phyloP scores from a whole-genome alignment of 164 flowering plant species.

The Chimonanthus salicifolius region DNA sequence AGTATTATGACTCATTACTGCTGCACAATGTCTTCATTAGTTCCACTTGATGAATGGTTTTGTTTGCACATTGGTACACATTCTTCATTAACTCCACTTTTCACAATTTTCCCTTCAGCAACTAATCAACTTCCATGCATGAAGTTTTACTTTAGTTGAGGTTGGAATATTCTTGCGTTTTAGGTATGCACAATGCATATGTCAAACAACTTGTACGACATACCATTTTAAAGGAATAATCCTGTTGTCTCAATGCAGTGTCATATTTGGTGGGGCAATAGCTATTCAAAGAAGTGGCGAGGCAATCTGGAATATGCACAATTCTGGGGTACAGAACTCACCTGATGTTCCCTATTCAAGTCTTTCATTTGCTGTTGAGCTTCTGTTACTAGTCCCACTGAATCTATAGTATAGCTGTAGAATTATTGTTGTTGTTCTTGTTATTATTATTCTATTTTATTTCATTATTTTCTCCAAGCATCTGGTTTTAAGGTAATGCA shows the following conservation, averaged over 20 bases:
- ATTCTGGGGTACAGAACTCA: conserved; percentile 55
- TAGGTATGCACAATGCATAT: background rate
- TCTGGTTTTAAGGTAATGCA: too few species aligned
- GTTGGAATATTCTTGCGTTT: background rate
- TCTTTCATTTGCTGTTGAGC: background rate
- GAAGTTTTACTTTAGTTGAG: background rate
- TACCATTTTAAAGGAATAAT: background rate
- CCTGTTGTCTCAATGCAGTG: conserved; percentile 32
- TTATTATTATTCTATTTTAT: too few species aligned
- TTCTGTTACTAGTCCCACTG: background rate
- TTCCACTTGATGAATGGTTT: background rate
- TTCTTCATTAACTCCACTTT: background rate
- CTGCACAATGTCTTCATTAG: background rate
- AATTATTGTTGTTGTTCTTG: too few species aligned
- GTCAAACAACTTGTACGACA: background rate
- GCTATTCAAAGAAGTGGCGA: conserved; percentile 42
- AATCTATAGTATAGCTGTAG: background rate
- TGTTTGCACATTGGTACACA: background rate
- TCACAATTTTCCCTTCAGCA: background rate
- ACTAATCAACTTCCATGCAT: background rate
- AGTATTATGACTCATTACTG: background rate
- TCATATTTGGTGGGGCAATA: conserved; percentile 45
- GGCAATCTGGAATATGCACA: conserved; percentile 59
- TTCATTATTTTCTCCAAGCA: too few species aligned
- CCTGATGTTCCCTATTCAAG: background rate